These are phyloP conservation scores for Phytophthora nicotianae DNA, from an alignment of 352 stramenopile species.

Conservation along the genomic window DNA sequence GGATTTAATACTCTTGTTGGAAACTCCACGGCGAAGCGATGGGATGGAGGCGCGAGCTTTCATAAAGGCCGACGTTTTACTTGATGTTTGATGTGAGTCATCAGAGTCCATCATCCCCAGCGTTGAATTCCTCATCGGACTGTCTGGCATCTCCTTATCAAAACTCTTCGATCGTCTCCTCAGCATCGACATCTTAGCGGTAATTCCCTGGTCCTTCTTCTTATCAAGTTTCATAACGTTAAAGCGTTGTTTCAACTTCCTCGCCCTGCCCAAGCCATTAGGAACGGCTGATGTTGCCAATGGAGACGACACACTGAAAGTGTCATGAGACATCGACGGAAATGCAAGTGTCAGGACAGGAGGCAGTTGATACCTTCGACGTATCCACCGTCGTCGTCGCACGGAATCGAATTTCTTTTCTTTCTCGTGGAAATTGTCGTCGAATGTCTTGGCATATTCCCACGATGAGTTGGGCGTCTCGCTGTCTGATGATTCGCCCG, in stretches of 20 bases:
- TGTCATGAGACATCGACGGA: slow-evolving; percentile 15
- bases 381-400: slow-evolving; percentile 68
- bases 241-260: slow-evolving; percentile 50
- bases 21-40: slow-evolving; percentile 35
- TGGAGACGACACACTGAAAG: slow-evolving; percentile 27
- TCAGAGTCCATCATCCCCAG: slow-evolving; percentile 28
- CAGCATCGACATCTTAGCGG: slow-evolving; percentile 31
- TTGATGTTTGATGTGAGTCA: slow-evolving; percentile 17
- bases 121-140: slow-evolving; percentile 31
- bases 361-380: slow-evolving; percentile 60
- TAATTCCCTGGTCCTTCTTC: slow-evolving; percentile 35
- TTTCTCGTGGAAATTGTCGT: slow-evolving; percentile 76
- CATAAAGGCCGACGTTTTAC: slow-evolving; percentile 32
- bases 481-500: slow-evolving; percentile 32
- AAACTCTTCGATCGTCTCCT: slow-evolving; percentile 53
- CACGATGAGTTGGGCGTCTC: slow-evolving; percentile 43
- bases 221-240: slow-evolving; percentile 39
- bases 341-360: slow-evolving; percentile 43
- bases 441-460: slow-evolving; percentile 75
- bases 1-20: slow-evolving; percentile 29
- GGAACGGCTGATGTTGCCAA: slow-evolving; percentile 21
- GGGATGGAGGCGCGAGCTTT: slow-evolving; percentile 38
- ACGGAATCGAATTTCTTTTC: slow-evolving; percentile 80
- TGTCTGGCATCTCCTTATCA: slow-evolving; percentile 41
- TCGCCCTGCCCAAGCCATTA: slow-evolving; percentile 40